phyloP scores from a whole-genome alignment of 169 alveolate genomes.

The Plasmodium coatneyi region DNA sequence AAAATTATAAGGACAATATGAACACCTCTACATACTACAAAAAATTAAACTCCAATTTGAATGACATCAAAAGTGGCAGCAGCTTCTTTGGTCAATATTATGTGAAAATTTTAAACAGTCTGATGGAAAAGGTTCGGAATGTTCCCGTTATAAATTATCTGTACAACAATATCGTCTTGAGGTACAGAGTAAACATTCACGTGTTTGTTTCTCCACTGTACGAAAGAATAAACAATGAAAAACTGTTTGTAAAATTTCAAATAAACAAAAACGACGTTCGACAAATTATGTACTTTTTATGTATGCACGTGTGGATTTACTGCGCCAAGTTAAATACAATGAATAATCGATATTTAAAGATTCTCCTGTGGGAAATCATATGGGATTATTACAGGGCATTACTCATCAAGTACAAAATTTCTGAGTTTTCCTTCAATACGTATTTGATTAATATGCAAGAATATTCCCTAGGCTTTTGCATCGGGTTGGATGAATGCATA shows the following conservation, averaged over 20 bases:
- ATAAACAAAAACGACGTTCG: constrained; percentile 52
- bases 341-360: constrained; percentile 39
- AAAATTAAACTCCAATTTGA: constrained; percentile 32
- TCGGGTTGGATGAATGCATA: constrained; percentile 68
- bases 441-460: constrained; percentile 65
- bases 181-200: constrained; percentile 31
- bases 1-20: constrained; percentile 36
- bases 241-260: constrained; percentile 18
- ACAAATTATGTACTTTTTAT: constrained; percentile 58
- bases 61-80: constrained; percentile 13
- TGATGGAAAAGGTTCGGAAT: constrained; percentile 17
- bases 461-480: constrained; percentile 69
- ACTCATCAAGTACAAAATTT: constrained; percentile 57
- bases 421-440: constrained; percentile 63
- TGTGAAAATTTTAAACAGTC: constrained; percentile 27
- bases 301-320: constrained; percentile 75
- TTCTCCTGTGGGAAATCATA: constrained; percentile 66
- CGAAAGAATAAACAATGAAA: constrained; percentile 64
- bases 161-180: constrained; percentile 30
- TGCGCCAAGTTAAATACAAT: constrained; percentile 47
- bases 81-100: constrained; percentile 8
- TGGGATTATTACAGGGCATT: constrained; percentile 75
- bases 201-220: constrained; percentile 64
- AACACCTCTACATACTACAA: constrained; percentile 53
- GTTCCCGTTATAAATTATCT: constrained; percentile 43